These are phyloP conservation scores for Blastobotrys serpentis DNA, from an alignment of 1,139 yeast genomes.

Conservation along the genomic window DNA sequence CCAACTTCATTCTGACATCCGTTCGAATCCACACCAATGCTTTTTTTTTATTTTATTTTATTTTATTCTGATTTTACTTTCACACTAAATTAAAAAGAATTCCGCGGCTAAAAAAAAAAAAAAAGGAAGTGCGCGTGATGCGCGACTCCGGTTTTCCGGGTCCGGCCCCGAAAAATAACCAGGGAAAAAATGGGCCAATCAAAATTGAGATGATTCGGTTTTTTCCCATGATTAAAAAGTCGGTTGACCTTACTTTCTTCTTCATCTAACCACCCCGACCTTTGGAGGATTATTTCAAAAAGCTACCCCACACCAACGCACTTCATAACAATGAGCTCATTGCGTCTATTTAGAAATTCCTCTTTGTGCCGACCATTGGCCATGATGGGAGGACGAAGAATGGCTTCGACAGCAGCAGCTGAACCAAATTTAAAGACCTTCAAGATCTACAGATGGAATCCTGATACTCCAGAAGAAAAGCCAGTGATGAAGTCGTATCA, in stretches of 20 bases:
- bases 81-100: background rate
- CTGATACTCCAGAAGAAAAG: slow-evolving; percentile 92
- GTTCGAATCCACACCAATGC: background rate
- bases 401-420: slow-evolving; percentile 18
- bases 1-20: background rate
- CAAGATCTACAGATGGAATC: slow-evolving; percentile 97
- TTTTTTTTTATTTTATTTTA: background rate
- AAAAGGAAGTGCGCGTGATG: background rate
- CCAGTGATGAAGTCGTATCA: slow-evolving; percentile 83
- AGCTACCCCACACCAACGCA: background rate
- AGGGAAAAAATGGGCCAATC: slow-evolving; percentile 16
- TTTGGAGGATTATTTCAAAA: background rate
- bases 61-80: too few species aligned
- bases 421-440: slow-evolving; percentile 70
- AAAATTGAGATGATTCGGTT: slow-evolving; percentile 19
- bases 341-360: background rate
- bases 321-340: background rate
- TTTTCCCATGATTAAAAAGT: background rate
- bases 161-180: background rate
- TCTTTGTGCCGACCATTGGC: slow-evolving; percentile 12
- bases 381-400: slow-evolving; percentile 3
- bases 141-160: slow-evolving; percentile 3
- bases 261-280: background rate
- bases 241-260: background rate
- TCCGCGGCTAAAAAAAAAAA: background rate